Percentiles rank a stretch among this genome's conserved stretches.
Conservation (phyloP, 2,329 filamentous ascomycete genomes). For the Pestalotiopsis sp. region DNA sequence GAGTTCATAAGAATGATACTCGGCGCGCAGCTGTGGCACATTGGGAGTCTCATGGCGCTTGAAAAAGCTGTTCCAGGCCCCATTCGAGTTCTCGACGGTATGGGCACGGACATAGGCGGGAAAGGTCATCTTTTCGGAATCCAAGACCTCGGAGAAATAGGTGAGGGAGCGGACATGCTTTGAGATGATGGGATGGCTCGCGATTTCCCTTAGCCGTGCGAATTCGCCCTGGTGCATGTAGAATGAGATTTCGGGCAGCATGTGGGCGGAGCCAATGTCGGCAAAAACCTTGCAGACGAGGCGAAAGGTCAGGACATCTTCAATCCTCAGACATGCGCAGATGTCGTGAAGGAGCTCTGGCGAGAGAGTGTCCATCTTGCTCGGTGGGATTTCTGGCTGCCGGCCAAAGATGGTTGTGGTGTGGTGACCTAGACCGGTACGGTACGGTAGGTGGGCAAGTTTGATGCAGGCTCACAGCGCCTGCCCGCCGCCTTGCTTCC, state of each 20-base stretch:
- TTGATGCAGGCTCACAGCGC: too few relatives aligned
- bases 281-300: constrained; percentile 26
- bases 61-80: constrained; percentile 14
- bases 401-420: too few relatives aligned
- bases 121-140: constrained; percentile 1
- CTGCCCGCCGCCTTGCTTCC: too few relatives aligned
- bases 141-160: constrained; percentile 23
- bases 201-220: constrained; percentile 18
- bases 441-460: too few relatives aligned
- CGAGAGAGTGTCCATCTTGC: constrained; percentile 16
- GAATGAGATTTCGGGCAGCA: constrained; percentile 42
- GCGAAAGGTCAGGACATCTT: constrained; percentile 26
- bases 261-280: constrained; percentile 30
- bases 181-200: constrained; percentile 22
- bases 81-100: neutral
- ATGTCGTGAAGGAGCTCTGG: constrained; percentile 27
- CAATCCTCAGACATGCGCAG: constrained; percentile 24
- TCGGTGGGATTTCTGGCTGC: neutral
- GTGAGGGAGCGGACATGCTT: constrained; percentile 27
- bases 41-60: neutral
- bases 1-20: constrained; percentile 23
- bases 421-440: too few relatives aligned
- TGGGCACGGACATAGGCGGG: neutral
- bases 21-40: neutral
- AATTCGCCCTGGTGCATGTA: constrained; percentile 26